phyloP scores from a whole-genome alignment of 2,329 filamentous ascomycete species.

The Xylaria sp. region DNA sequence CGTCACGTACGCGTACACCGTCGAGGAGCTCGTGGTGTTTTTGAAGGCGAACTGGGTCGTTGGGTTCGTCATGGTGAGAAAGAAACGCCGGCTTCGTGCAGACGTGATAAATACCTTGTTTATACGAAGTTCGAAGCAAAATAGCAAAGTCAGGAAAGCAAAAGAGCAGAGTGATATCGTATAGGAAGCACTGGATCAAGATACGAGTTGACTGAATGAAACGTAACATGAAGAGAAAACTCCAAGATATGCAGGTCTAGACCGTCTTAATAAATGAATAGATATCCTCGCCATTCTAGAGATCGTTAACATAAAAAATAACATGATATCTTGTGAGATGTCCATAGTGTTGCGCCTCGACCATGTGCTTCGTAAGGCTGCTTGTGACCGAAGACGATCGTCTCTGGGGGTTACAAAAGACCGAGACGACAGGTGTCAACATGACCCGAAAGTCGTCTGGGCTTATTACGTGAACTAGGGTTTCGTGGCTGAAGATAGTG shows the following conservation, averaged over 20 bases:
- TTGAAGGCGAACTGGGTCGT: slow-evolving; percentile 70
- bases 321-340: slow-evolving; percentile 27
- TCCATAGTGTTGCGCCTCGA: slow-evolving; percentile 11
- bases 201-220: slow-evolving; percentile 1
- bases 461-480: slow-evolving; percentile 30
- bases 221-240: slow-evolving; percentile 19
- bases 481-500: neutral
- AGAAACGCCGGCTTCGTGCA: neutral
- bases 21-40: slow-evolving; percentile 71
- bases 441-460: slow-evolving; percentile 22
- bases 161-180: neutral
- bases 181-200: slow-evolving; percentile 5
- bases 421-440: slow-evolving; percentile 24
- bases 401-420: slow-evolving; percentile 27
- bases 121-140: neutral
- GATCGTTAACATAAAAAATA: slow-evolving; percentile 1
- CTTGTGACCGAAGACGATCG: slow-evolving; percentile 35
- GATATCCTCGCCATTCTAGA: neutral
- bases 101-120: neutral
- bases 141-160: neutral
- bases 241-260: neutral
- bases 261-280: slow-evolving; percentile 22
- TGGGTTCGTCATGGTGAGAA: slow-evolving; percentile 48
- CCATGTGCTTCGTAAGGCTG: slow-evolving; percentile 34
- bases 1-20: slow-evolving; percentile 76